phyloP scores from a whole-genome alignment of 345 rosid species.

The Camelina hispida region DNA sequence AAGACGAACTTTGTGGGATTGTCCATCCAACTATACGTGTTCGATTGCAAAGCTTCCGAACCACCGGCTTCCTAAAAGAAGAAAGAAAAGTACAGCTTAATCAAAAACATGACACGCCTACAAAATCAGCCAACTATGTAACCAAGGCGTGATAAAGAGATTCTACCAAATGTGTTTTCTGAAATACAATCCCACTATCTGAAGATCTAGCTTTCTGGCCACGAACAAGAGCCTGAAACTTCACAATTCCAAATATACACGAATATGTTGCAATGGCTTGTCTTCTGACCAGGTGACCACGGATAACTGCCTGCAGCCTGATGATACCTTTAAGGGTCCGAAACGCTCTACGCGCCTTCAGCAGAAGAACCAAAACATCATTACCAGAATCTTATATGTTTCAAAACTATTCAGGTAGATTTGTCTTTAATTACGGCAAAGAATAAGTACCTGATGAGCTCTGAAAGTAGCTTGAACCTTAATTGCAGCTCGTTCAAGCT shows the following conservation, averaged over 20 bases:
- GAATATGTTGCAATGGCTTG: slow-evolving; percentile 79
- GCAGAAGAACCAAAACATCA: slow-evolving; percentile 6
- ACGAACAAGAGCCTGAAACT: slow-evolving; percentile 72
- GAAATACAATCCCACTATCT: slow-evolving; percentile 48
- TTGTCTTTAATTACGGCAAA: not conserved
- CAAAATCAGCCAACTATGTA: slow-evolving; percentile 8
- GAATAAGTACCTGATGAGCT: slow-evolving; percentile 65
- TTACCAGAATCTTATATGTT: slow-evolving; percentile 17
- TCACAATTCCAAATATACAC: slow-evolving; percentile 66
- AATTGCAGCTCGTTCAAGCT: slow-evolving; percentile 60
- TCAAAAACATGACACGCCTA: not conserved
- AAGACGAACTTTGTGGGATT: slow-evolving; percentile 50
- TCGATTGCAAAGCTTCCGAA: slow-evolving; percentile 41
- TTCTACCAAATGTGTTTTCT: slow-evolving; percentile 37
- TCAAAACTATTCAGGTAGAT: not conserved
- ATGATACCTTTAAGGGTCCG: slow-evolving; percentile 68
- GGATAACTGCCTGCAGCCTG: slow-evolving; percentile 78
- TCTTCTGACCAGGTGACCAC: slow-evolving; percentile 86
- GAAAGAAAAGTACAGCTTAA: slow-evolving; percentile 25
- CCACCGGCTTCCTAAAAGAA: slow-evolving; percentile 49
- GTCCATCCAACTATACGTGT: slow-evolving; percentile 37
- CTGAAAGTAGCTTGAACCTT: slow-evolving; percentile 74
- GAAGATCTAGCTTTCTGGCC: slow-evolving; percentile 61
- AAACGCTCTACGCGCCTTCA: slow-evolving; percentile 74
- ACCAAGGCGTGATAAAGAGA: not conserved